phyloP scores from a whole-genome alignment of 192 early-diverging fungal genomes.

The Geranomyces michiganensis region DNA sequence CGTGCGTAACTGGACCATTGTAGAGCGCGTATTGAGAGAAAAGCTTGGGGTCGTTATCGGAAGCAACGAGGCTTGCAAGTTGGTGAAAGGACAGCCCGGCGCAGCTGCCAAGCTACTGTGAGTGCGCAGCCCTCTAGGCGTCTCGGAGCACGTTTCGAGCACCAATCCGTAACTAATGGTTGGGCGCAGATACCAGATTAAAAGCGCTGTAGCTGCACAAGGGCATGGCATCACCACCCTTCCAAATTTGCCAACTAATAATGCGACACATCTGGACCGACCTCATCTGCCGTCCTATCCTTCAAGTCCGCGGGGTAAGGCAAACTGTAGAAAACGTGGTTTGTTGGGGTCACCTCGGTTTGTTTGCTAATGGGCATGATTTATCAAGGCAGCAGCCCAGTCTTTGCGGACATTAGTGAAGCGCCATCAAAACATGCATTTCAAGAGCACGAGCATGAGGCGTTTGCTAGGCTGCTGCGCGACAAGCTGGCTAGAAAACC shows the following conservation, averaged over 20 bases:
- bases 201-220: constrained; percentile 18
- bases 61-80: constrained; percentile 42
- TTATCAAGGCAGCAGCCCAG: constrained; percentile 10
- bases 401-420: not conserved
- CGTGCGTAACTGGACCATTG: constrained; percentile 48
- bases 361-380: not conserved
- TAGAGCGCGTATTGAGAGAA: constrained; percentile 48
- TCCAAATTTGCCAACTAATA: not conserved
- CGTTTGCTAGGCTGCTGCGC: constrained; percentile 38
- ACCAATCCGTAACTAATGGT: not conserved
- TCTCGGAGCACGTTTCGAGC: not conserved
- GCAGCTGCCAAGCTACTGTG: constrained; percentile 47
- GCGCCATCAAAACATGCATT: constrained; percentile 31
- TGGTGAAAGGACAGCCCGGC: constrained; percentile 51
- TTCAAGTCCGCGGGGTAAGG: constrained; percentile 29
- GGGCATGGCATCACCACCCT: not conserved
- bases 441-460: constrained; percentile 44
- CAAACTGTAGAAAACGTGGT: too few relatives aligned
- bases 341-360: too few relatives aligned
- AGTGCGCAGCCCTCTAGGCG: too few relatives aligned
- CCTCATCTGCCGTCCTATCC: constrained; percentile 24
- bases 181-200: constrained; percentile 28
- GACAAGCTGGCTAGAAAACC: constrained; percentile 32
- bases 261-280: not conserved
- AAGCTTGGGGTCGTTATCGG: constrained; percentile 49